Base-by-base conservation (phyloP, 148 eudicot genomes). In the Suaeda aralocaspica region DNA sequence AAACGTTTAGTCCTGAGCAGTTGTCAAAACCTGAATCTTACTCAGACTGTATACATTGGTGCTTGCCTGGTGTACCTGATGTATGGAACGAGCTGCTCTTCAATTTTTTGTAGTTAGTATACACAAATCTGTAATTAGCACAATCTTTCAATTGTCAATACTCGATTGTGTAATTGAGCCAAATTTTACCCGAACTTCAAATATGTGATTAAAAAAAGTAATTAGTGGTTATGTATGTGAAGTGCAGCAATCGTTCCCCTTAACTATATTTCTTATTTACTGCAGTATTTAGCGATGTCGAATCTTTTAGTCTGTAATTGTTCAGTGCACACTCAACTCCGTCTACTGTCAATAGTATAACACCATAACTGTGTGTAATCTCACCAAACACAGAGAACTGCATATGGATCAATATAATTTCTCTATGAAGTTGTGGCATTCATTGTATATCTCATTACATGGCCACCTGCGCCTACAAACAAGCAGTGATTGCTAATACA, bases 41-140 rank as follows among this genome's bases (percentile, higher is more conserved):
- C 76, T 87, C 97, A 46, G 97, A 92, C 74, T 92, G 97, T 76
- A 89, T 87, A 59, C 97, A 92, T 64, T 92, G 97, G 97, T 92
- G 97, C 80, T 81, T 89, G 77, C 97, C 97, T 5, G 95, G 97
- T 11, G 92, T 89, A 15, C 92, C 92, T 60, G 97, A 89, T 82
- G 83, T 84, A 26, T 92, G 97, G 97, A 89, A 92, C 74, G 85
- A 92, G 58, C 67, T 92, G 24, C 83, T 92, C 45, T 89, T 87
- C 74, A 91, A 92, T 36, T 83, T 86, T 80, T 79, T 92, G 81
- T 92, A 78, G 81, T 5, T 26, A 34, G 16, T 12, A 39, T 13
- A 14, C 55, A 61, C 39, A 6, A 11, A 41, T 34, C 29, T 77
- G 69, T 77, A 67, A 42, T 66, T 29, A 45, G 50, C 77, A 15